These are phyloP conservation scores for Sporisorium exsertum DNA, from an alignment of 1,284 basidiomycete genomes.

Conservation along the genomic window DNA sequence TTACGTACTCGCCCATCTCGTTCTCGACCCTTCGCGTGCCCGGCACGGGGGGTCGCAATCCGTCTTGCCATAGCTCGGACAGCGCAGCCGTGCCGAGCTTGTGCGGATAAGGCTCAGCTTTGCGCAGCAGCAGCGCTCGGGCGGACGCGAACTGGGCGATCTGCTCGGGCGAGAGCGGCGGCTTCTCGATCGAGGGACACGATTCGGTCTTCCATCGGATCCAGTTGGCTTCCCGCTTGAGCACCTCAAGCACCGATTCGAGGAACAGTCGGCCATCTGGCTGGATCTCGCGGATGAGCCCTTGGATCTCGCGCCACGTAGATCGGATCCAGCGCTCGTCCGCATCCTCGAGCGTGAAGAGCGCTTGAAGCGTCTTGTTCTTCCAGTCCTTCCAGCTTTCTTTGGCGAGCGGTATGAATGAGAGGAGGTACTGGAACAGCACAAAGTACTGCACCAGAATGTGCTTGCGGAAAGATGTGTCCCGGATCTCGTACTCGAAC, in stretches of 20 bases:
- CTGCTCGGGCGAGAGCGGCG: conserved; percentile 45
- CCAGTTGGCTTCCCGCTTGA: conserved; percentile 61
- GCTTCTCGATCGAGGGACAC: conserved; percentile 62
- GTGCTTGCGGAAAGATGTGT: conserved; percentile 89
- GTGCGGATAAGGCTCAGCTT: conserved; percentile 39
- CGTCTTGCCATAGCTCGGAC: conserved; percentile 64
- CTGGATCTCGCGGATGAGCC: conserved; percentile 56
- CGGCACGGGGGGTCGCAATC: conserved; percentile 47
- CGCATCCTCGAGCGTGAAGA: conserved; percentile 47
- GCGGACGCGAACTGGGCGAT: conserved; percentile 43
- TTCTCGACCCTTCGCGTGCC: conserved; percentile 45
- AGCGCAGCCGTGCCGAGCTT: conserved; percentile 65
- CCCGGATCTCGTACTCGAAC: conserved; percentile 85
- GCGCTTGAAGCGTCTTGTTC: conserved; percentile 58
- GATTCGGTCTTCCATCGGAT: conserved; percentile 64
- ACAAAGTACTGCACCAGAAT: conserved; percentile 87
- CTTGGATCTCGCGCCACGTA: conserved; percentile 60
- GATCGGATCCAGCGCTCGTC: conserved; percentile 64
- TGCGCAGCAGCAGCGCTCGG: conserved; percentile 26
- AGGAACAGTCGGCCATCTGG: conserved; percentile 56
- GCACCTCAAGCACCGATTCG: conserved; percentile 53
- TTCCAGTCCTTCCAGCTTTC: conserved; percentile 73
- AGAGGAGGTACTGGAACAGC: conserved; percentile 81
- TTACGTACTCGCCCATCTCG: conserved; percentile 56
- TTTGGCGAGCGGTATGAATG: conserved; percentile 79